A percentile compares a stretch with the other conserved stretches of the same genome.
Conservation (phyloP, 2,329 filamentous ascomycete species). For the Talaromyces amestolkiae region DNA sequence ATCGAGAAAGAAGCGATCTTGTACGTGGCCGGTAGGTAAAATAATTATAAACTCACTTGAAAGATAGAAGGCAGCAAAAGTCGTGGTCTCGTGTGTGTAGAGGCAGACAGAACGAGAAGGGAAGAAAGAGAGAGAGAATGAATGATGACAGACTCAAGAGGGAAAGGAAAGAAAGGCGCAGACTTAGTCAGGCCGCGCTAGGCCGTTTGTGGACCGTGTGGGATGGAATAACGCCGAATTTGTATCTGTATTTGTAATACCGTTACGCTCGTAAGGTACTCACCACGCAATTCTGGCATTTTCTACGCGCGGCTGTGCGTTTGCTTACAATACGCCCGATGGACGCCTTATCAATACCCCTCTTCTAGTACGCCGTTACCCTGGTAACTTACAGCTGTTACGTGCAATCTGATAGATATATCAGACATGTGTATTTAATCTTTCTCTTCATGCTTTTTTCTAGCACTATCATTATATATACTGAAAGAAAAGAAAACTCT, state of each 20-base stretch:
- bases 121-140: conserved; percentile 28
- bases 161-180: conserved; percentile 9
- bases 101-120: conserved; percentile 20
- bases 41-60: not conserved
- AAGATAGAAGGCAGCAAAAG: not conserved
- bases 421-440: not conserved
- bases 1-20: not conserved
- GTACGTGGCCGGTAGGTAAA: not conserved
- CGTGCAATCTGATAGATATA: not conserved
- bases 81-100: conserved; percentile 34
- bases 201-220: not conserved
- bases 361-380: not conserved
- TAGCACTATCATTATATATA: not conserved
- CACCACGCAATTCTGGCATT: not conserved
- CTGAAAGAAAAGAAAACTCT: not conserved
- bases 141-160: conserved; percentile 27
- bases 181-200: conserved; percentile 11
- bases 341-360: not conserved
- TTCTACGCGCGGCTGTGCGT: not conserved
- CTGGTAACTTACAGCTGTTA: not conserved
- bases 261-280: not conserved
- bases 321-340: not conserved
- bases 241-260: conserved; percentile 9
- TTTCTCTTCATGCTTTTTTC: not conserved
- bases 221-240: not conserved